Percentiles rank a stretch among this genome's conserved stretches.
phyloP scores from a whole-genome alignment of 495 filamentous ascomycete species.

The Neurospora hispaniola region DNA sequence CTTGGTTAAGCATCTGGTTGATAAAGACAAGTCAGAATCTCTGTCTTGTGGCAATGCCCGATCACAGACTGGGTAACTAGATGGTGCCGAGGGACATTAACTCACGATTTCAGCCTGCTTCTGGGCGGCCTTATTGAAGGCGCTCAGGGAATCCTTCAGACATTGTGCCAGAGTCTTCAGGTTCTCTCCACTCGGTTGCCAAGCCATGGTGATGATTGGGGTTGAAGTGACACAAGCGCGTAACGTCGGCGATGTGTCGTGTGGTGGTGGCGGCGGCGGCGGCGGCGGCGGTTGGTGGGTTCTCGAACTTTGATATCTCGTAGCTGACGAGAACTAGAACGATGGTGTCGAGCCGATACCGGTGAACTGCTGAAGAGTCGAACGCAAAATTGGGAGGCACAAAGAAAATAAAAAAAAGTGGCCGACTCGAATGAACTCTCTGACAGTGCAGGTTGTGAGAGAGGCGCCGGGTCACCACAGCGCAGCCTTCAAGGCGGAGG shows the following conservation, averaged over 20 bases:
- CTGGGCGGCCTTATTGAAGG: conserved; percentile 62
- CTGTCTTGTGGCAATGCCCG: neutral
- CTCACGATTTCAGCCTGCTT: conserved; percentile 69
- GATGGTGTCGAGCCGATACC: neutral
- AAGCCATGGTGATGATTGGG: conserved; percentile 52
- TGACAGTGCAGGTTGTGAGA: neutral
- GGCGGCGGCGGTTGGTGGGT: conserved; percentile 1
- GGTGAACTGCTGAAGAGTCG: conserved; percentile 1
- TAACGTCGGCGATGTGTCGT: neutral
- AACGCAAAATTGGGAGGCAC: neutral
- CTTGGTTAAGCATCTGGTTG: conserved; percentile 82
- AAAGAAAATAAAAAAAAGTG: neutral
- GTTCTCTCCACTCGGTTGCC: conserved; percentile 83
- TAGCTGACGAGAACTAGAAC: neutral
- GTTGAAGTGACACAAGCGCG: neutral
- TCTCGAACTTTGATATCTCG: neutral
- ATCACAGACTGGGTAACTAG: conserved; percentile 1
- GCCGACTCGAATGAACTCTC: neutral
- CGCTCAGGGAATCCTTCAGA: conserved; percentile 84
- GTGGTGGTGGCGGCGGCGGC: conserved; percentile 1
- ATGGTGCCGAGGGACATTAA: neutral
- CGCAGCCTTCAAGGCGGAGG: neutral
- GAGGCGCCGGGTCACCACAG: neutral
- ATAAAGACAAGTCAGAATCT: conserved; percentile 15
- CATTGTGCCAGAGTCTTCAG: conserved; percentile 80